Base-by-base conservation (phyloP, 2,329 filamentous ascomycete species). In the Dissoconium aciculare region DNA sequence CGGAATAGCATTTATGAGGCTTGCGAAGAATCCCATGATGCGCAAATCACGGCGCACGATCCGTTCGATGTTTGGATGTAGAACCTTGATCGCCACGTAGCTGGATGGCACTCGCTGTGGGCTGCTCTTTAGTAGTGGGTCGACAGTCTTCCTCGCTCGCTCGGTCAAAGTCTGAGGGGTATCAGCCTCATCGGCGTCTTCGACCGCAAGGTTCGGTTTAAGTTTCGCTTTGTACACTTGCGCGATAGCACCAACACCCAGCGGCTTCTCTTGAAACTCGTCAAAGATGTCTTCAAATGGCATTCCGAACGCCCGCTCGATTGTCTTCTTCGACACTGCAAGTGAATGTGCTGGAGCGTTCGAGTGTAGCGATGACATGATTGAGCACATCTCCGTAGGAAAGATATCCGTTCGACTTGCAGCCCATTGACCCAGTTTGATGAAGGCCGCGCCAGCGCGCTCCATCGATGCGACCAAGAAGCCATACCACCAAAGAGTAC, bases 381-480 rank as follows among this genome's bases (percentile, higher is more conserved):
- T 74, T 26, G 71, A 71, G 58, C 89, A 98, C 70, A 98, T 74
- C 54, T 94, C 76, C 13, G 69, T 78, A 2, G 89, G 89, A 52
- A 98, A 98, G 50, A 98, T 93, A 56, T 98, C 89, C 25, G 85
- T 81, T 52, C 89, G 70, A 4, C 89, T 95, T 3, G 89, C 89
- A 11, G 89, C 89, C 89, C 89, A 98, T 74, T 98, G 89, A 11
- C 89, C 89, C 32, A 98, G 71, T 74, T 98, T 98, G 60, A 98
- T 98, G 51, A 98, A 98, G 0, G 89, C 84, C 26, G 89, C 85
- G 0, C 89, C 89, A 11, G 87, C 83, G 50, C 75, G 68, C 57
- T 98, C 87, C 89, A 98, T 95, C 15, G 78, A 69, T 35, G 65
- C 69, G 6, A 95, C 84, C 23, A 98, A 58, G 48, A 93, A 89